Evolutionary conservation across 805 yeast species (phyloP).

Genomic region (Starmerella scarabaei): DNA sequence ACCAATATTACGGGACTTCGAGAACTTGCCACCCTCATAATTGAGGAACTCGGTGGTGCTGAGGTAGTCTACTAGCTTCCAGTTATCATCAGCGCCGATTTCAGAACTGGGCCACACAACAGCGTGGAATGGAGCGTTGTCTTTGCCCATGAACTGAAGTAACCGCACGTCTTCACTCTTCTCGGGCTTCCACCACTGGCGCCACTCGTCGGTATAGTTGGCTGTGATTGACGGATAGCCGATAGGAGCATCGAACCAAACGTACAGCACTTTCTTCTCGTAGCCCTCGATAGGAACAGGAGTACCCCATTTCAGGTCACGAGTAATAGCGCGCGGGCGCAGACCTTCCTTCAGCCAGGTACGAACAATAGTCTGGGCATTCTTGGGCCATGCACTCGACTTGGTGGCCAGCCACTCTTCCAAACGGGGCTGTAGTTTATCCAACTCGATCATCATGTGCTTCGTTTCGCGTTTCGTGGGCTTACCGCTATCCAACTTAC

Average conservation of each 20-base stretch:
- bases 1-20: slow-evolving; percentile 95
- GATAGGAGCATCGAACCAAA: slow-evolving; percentile 98
- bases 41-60: slow-evolving; percentile 94
- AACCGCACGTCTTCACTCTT: slow-evolving; percentile 77
- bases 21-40: slow-evolving; percentile 96
- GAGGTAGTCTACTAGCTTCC: slow-evolving; percentile 86
- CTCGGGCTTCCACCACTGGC: slow-evolving; percentile 69
- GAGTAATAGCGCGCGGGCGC: slow-evolving; percentile 86
- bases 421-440: slow-evolving; percentile 67
- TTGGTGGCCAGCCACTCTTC: slow-evolving; percentile 62
- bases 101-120: slow-evolving; percentile 93
- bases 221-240: slow-evolving; percentile 97
- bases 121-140: slow-evolving; percentile 96
- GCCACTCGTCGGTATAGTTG: slow-evolving; percentile 71
- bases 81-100: slow-evolving; percentile 73
- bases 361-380: slow-evolving; percentile 74
- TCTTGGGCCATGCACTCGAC: slow-evolving; percentile 83
- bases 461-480: slow-evolving; percentile 74
- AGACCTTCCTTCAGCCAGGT: slow-evolving; percentile 93
- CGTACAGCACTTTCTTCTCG: slow-evolving; percentile 84
- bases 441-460: slow-evolving; percentile 72
- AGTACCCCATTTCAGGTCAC: slow-evolving; percentile 97
- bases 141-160: slow-evolving; percentile 98
- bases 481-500: slow-evolving; percentile 75
- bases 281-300: slow-evolving; percentile 87